Evolutionary conservation across 202 grass and related monocot genomes (phyloP), one percentile per base, ranked within the genome.

Genomic region (Setaria italica): DNA sequence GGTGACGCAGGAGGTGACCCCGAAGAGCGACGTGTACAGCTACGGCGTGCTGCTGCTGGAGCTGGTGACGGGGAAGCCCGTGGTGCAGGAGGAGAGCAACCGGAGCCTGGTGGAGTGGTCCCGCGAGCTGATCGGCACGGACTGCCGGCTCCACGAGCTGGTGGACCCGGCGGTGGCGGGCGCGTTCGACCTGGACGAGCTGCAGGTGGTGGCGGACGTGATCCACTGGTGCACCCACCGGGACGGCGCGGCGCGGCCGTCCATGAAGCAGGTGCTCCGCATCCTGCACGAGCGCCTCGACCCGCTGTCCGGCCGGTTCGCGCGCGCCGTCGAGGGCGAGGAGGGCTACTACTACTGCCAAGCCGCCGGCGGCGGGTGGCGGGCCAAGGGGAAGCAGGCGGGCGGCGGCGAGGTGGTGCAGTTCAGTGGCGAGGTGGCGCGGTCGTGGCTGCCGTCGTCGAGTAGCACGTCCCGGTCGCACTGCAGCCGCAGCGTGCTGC

Each of bases 191-290:
- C 73, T 94, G 57, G 92, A 92, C 43, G 94, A 99, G 91, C 85
- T 96, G 41, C 88, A 99, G 67, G 90, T 92, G 82, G 78, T 99
- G 72, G 87, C 91, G 25, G 92, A 90, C 51, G 82, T 96, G 88
- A 94, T 94, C 88, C 88, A 92, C 71, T 88, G 87, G 93, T 99
- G 97, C 90, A 96, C 90, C 33, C 91, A 90, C 67, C 82, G 79
- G 45, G 92, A 94, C 85, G 87, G 87, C 43, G 82, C 30, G 50
- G 92, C 72, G 45, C 88, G 97, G 80, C 97, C 97, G 42, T 92
- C 91, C 2, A 99, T 94, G 88, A 99, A 96, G 80, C 97, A 99
- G 84, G 92, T 96, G 57, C 85, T 99, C 59, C 91, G 97, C 73
- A 92, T 96, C 84, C 81, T 99, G 37, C 90, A 89, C 78, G 97